These are phyloP conservation scores for Aspergillus sp. DNA, from an alignment of 2,329 filamentous ascomycete species.

Conservation along the genomic window DNA sequence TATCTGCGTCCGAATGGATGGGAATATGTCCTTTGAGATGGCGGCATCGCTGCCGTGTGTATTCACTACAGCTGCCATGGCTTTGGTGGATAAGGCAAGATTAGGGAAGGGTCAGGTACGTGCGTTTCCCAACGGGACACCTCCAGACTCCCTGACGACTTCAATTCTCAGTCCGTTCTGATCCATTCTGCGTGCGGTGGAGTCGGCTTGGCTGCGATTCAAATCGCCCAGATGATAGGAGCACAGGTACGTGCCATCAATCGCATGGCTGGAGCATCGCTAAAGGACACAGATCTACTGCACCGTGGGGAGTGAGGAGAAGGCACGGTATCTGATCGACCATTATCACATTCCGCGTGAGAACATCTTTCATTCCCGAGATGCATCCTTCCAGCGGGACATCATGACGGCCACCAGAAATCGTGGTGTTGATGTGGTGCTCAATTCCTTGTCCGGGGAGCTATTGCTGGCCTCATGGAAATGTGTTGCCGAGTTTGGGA, in stretches of 20 bases:
- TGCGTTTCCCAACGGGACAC: too few species aligned
- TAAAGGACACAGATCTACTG: conserved; percentile 8
- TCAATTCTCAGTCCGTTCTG: conserved; percentile 18
- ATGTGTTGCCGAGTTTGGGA: conserved; percentile 28
- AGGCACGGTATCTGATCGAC: conserved; percentile 22
- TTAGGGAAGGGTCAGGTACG: conserved; percentile 24
- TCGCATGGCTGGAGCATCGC: neutral
- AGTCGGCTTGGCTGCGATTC: conserved; percentile 28
- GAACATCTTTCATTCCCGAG: conserved; percentile 30
- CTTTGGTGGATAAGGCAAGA: neutral
- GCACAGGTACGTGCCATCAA: neutral
- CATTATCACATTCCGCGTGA: conserved; percentile 19
- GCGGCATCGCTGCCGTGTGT: conserved; percentile 10
- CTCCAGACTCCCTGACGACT: conserved; percentile 7
- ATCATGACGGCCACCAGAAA: conserved; percentile 25
- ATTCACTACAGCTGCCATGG: conserved; percentile 13
- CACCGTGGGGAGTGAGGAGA: conserved; percentile 29
- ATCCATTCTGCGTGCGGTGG: conserved; percentile 26
- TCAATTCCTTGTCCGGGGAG: conserved; percentile 34
- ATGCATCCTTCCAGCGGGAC: conserved; percentile 18
- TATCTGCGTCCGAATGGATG: conserved; percentile 26
- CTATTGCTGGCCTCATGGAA: conserved; percentile 30
- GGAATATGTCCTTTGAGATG: neutral
- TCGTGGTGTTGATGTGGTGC: conserved; percentile 29
- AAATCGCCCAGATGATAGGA: conserved; percentile 12